Evolutionary conservation across 257 asterid genomes (phyloP).

Genomic region (Nicotiana tabacum): DNA sequence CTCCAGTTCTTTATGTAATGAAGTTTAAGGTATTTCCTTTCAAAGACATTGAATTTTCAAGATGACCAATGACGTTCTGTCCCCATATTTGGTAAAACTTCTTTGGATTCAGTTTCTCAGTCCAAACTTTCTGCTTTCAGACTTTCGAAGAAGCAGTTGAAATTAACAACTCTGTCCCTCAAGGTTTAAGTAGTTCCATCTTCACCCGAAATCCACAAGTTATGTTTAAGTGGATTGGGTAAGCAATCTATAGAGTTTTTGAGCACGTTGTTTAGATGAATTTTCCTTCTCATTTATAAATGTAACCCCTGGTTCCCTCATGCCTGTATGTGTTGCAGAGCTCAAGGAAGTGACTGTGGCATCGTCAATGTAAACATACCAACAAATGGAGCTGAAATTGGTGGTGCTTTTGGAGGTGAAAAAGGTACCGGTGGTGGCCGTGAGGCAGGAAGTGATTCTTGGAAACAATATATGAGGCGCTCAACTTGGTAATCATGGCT

Average conservation of each 20-base stretch:
- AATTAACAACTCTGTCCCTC: slow-evolving; percentile 95
- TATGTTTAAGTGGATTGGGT: slow-evolving; percentile 97
- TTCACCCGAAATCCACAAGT: slow-evolving; percentile 77
- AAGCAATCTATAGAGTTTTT: slow-evolving; percentile 23
- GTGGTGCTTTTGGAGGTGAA: slow-evolving; percentile 99
- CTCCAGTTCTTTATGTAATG: slow-evolving; percentile 94
- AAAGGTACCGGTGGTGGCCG: slow-evolving; percentile 99
- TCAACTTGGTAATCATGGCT: slow-evolving; percentile 68
- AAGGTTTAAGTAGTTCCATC: slow-evolving; percentile 98
- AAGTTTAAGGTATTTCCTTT: slow-evolving; percentile 63
- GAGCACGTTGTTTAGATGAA: neutral
- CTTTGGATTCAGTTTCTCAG: slow-evolving; percentile 6
- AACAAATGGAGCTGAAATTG: slow-evolving; percentile 97
- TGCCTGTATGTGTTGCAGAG: slow-evolving; percentile 35
- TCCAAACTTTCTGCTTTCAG: slow-evolving; percentile 38
- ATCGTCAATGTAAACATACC: slow-evolving; percentile 96
- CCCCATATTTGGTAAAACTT: neutral
- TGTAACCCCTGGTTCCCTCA: neutral
- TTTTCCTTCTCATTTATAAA: neutral
- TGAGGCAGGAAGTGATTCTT: slow-evolving; percentile 99
- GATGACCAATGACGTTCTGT: neutral
- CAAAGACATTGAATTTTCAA: neutral
- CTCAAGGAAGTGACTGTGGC: slow-evolving; percentile 97
- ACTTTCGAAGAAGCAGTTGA: slow-evolving; percentile 83
- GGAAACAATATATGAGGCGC: slow-evolving; percentile 99